Conservation (phyloP, 768 basidiomycete species). For the Hericium erinaceus region DNA sequence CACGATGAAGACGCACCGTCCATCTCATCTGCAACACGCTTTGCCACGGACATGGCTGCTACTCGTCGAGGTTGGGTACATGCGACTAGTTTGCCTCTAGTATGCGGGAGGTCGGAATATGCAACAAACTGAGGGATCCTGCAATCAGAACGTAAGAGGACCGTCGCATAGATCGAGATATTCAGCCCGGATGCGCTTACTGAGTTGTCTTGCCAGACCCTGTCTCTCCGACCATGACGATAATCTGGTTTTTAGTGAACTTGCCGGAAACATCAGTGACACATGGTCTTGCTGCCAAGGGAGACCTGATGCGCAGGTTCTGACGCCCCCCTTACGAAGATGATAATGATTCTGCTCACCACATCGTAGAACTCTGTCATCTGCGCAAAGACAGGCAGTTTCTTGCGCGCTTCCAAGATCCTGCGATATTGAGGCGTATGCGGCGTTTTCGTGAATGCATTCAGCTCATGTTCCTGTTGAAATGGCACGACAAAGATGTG, state of each 20-base stretch:
- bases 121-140: constrained; percentile 97
- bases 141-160: constrained; percentile 2
- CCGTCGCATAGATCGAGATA: neutral
- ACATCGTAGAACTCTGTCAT: constrained; percentile 91
- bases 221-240: constrained; percentile 89
- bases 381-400: constrained; percentile 84
- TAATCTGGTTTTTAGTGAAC: constrained; percentile 77
- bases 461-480: constrained; percentile 62
- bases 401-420: constrained; percentile 77
- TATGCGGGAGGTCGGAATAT: constrained; percentile 87
- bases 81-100: constrained; percentile 83
- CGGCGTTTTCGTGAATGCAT: constrained; percentile 82
- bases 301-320: constrained; percentile 18
- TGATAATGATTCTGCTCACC: constrained; percentile 37
- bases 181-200: constrained; percentile 32
- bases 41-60: constrained; percentile 96
- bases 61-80: constrained; percentile 97
- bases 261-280: constrained; percentile 26
- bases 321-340: constrained; percentile 19
- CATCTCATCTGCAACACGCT: constrained; percentile 98
- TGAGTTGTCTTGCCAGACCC: constrained; percentile 96
- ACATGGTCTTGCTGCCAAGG: constrained; percentile 13
- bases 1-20: constrained; percentile 54
- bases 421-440: constrained; percentile 75
- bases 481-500: neutral